phyloP scores from a whole-genome alignment of 768 basidiomycete genomes.

The Suillus tomentosus region DNA sequence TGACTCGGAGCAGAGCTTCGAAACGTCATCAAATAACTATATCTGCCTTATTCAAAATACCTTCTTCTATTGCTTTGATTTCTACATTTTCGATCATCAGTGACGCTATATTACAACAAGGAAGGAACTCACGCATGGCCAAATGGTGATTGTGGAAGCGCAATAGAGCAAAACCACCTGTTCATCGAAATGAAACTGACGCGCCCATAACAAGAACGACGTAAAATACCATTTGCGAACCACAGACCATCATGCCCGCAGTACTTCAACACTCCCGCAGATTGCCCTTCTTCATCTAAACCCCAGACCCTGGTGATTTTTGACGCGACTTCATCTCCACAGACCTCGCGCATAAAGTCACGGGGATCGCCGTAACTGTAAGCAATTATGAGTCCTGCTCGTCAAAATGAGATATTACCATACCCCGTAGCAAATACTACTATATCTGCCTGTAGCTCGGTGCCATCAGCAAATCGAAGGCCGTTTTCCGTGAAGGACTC shows the following conservation, averaged over 20 bases:
- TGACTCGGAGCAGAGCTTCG: background rate
- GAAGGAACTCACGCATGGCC: conserved; percentile 31
- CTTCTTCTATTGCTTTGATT: conserved; percentile 33
- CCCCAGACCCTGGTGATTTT: conserved; percentile 61
- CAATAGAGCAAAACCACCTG: conserved; percentile 26
- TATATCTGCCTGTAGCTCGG: conserved; percentile 33
- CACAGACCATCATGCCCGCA: conserved; percentile 39
- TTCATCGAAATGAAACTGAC: background rate
- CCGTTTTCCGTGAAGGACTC: conserved; percentile 33
- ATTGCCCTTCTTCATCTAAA: conserved; percentile 62
- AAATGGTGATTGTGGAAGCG: conserved; percentile 34
- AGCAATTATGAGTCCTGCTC: background rate
- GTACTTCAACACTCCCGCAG: conserved; percentile 41
- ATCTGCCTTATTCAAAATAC: conserved; percentile 19
- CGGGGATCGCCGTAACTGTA: conserved; percentile 49
- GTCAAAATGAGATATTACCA: background rate
- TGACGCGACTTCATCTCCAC: conserved; percentile 46
- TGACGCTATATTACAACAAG: background rate
- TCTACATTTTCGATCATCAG: conserved; percentile 19
- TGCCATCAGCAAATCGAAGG: conserved; percentile 32
- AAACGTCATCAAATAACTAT: conserved; percentile 1
- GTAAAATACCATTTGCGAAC: conserved; percentile 27
- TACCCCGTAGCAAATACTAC: conserved; percentile 36
- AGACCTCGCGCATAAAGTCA: conserved; percentile 43
- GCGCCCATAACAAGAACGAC: too few relatives aligned